Conservation (phyloP, 2,329 filamentous ascomycete genomes). For the Aspergillus eucalypticola region DNA sequence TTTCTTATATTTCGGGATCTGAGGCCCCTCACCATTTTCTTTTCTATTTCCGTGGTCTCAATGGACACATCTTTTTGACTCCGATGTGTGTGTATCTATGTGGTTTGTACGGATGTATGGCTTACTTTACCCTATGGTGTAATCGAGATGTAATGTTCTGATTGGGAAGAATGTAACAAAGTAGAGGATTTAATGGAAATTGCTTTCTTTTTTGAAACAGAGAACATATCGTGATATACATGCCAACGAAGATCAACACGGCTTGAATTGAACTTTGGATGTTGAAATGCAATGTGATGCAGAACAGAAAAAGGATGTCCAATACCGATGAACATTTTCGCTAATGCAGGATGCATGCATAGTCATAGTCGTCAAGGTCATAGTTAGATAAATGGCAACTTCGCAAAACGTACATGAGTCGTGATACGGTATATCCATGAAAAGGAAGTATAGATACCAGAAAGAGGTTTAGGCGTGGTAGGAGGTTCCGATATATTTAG, state of each 20-base stretch:
- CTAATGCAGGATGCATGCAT: neutral
- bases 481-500: neutral
- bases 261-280: no score
- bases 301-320: neutral
- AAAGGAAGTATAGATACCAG: neutral
- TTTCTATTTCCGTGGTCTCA: neutral
- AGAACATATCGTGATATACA: neutral
- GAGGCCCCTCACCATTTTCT: neutral
- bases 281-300: neutral
- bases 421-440: neutral
- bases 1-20: neutral
- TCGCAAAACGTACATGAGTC: neutral
- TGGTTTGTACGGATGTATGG: neutral
- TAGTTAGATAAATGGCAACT: neutral
- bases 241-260: neutral
- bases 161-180: neutral
- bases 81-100: neutral
- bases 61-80: neutral
- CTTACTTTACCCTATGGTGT: neutral
- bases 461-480: no score
- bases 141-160: neutral
- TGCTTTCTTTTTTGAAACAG: neutral
- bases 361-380: constrained; percentile 2
- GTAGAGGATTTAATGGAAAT: neutral
- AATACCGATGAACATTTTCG: neutral